Evolutionary conservation across 83 land plant genomes (phyloP).

Genomic region (Picea mariana): DNA sequence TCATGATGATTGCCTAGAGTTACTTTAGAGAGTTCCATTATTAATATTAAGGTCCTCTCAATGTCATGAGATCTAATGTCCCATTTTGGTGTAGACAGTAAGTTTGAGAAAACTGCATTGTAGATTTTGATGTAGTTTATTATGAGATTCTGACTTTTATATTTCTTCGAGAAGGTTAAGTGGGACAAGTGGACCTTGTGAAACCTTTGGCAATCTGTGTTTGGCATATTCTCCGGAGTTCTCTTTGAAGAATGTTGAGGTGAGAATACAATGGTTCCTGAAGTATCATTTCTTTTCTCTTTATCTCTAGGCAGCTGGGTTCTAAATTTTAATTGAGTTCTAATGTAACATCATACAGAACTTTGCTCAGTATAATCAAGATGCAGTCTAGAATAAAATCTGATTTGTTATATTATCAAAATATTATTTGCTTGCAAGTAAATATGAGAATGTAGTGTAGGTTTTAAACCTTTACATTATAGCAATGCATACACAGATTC

Average conservation of each 20-base stretch:
- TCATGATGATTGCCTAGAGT: not conserved
- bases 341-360: too few relatives aligned
- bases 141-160: not conserved
- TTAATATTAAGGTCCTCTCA: not conserved
- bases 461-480: too few relatives aligned
- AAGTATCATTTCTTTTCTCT: too few relatives aligned
- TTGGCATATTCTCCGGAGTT: conserved; percentile 61
- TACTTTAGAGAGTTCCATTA: not conserved
- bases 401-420: too few relatives aligned
- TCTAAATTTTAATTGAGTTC: too few relatives aligned
- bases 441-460: too few relatives aligned
- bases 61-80: not conserved
- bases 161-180: conserved; percentile 29
- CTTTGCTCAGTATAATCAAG: too few relatives aligned
- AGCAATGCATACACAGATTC: too few relatives aligned
- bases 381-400: too few relatives aligned
- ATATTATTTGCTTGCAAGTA: too few relatives aligned
- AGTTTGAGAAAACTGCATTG: not conserved
- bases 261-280: conserved; percentile 2
- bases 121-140: not conserved
- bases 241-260: conserved; percentile 71
- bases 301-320: too few relatives aligned
- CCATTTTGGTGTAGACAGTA: not conserved
- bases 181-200: conserved; percentile 77
- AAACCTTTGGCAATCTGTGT: conserved; percentile 67